Base-by-base conservation (phyloP, 139 green algal genomes). In the Raphidocelis subcapitata region DNA sequence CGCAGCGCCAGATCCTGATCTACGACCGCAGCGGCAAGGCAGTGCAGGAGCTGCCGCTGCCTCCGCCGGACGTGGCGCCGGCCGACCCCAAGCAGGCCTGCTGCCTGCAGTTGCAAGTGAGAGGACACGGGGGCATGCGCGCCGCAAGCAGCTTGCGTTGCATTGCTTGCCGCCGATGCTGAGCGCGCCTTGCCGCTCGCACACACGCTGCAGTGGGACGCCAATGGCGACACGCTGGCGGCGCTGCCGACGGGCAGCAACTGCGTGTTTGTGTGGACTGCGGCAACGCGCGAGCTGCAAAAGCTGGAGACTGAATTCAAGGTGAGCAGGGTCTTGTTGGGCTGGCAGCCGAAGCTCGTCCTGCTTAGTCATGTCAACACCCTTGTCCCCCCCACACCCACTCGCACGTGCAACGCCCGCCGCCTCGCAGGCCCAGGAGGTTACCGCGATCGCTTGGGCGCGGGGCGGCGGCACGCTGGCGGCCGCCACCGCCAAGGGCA, bases 231-330 rank as follows among this genome's bases (percentile, higher is more conserved):
- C 44, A 77, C 87, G 73, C 80, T 92, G 46, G 89, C 89, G 21
- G 84, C 90, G n/a, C 73, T 92, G 63, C 86, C 84, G 4, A 67
- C 74, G 0, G 85, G 86, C 5, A 86, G 84, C 60, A 82, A 74
- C 20, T 82, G 86, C 72, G 79, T 87, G 28, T 87, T 88, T 52
- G 80, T 90, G 1, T 94, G 87, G 86, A 80, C 60, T 15, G 64
- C 82, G 1, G 68, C 70, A 3, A 91, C 54, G 26, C 82, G 81
- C 41, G 89, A 92, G 21, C 51, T 89, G 37, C 76, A 86, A 44
- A 84, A 82, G 59, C 83, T 92, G 18, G 89, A 94, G 32, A 86
- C 84, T 52, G 84, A 88, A 28, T 85, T 92, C 76, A 92, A 87
- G 81, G 85, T 84, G 41, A 21, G 65, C 8, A 12, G 41, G n/a